Evolutionary conservation across 2,329 filamentous ascomycete genomes (phyloP), one percentile per base, ranked within the genome.

Genomic region (Cladophialophora chaetospira): DNA sequence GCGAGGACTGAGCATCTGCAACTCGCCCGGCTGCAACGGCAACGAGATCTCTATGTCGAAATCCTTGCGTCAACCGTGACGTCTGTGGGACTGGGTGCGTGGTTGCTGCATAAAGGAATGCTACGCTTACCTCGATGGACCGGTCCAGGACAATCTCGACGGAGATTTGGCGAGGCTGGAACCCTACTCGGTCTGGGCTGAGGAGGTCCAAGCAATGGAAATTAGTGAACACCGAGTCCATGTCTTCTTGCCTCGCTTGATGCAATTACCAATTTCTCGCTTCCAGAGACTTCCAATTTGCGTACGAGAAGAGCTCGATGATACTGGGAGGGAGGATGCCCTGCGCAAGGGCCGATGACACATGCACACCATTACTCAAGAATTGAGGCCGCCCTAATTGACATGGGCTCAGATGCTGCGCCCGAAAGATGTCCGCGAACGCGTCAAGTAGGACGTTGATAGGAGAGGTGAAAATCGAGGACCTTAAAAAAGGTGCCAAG

Each of bases 31-130:
- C 44, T 58, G 13, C 63, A 50, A 13, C 31, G 31, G 26, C 55
- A 48, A 28, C 54, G 55, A 52, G 55, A 58, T 3, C 3, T 61
- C 10, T 64, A 63, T 45, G 31, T 62, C 15, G 46, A 61, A 36
- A n/a, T 53, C 23, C 31, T 63, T 3, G 40, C 55, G 11, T 57
- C 54, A 19, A 58, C 49, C 35, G 29, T 53, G 53, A 48, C 53
- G n/a, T 36, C 56, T 4, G 50, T 49, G 17, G 51, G 58, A 17
- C 17, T 56, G 15, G 15, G 55, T 19, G 54, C 56, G 10, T 54
- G 47, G 51, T 36, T 67, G 66, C 63, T 69, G 29, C 68, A 71
- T 50, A 61, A 69, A 50, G 72, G 68, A 15, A 53, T 70, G 2
- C 63, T 72, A 11, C 61, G 60, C n/a, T 53, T 65, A 10, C 63